phyloP scores from a whole-genome alignment of 2,329 filamentous ascomycete genomes.

The Clonostachys byssicola region DNA sequence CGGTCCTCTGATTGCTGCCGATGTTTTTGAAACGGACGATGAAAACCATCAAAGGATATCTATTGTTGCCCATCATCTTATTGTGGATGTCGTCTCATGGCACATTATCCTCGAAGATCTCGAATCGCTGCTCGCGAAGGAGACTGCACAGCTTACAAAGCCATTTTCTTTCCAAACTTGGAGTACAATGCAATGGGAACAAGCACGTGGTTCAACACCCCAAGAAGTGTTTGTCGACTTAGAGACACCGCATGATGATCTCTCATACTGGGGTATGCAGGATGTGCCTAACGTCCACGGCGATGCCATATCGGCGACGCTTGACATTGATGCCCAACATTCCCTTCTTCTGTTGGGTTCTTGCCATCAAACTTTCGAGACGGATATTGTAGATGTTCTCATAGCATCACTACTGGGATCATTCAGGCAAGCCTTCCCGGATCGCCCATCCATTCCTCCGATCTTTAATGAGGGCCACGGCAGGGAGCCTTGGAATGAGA shows the following conservation, averaged over 20 bases:
- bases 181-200: constrained; percentile 23
- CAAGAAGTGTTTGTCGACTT: neutral
- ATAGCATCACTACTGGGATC: constrained; percentile 24
- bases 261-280: constrained; percentile 13
- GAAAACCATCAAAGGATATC: constrained; percentile 16
- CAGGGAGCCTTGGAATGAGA: constrained; percentile 22
- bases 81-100: constrained; percentile 43
- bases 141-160: neutral
- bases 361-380: constrained; percentile 16
- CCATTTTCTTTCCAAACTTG: constrained; percentile 25
- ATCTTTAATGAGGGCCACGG: constrained; percentile 37
- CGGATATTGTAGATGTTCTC: constrained; percentile 31
- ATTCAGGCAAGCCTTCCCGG: constrained; percentile 23
- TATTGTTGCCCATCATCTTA: constrained; percentile 27
- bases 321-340: constrained; percentile 1
- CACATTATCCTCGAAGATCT: constrained; percentile 35
- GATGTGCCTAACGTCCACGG: constrained; percentile 3
- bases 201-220: constrained; percentile 4
- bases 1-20: constrained; percentile 8
- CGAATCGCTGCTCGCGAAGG: constrained; percentile 24
- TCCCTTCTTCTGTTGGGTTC: constrained; percentile 5
- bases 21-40: constrained; percentile 4
- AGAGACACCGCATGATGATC: constrained; percentile 5
- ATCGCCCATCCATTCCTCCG: constrained; percentile 20
- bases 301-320: constrained; percentile 1